Base-by-base conservation (phyloP, 2,329 filamentous ascomycete genomes). In the Aspergillus novofumigatus region DNA sequence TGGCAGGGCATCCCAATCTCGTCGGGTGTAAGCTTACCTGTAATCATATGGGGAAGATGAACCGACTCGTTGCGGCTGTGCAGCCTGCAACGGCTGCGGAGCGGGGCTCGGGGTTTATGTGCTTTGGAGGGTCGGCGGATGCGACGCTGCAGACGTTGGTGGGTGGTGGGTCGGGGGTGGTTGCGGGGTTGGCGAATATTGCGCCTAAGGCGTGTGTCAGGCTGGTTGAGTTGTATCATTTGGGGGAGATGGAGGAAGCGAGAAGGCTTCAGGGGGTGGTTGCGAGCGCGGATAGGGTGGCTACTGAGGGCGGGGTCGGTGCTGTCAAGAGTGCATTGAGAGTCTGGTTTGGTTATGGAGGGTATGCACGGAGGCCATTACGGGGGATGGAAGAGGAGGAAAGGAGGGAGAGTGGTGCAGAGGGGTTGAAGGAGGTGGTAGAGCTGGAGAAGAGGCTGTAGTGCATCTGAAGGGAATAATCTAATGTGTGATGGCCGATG, bases 61-160 rank as follows among this genome's bases (percentile, higher is more conserved):
- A 83, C 1, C 77, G 86, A 3, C 76, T 89, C 1, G 72, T 77
- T 3, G 76, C 78, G 2, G 69, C 72, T 41, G 44, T 89, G 87
- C 2, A 83, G 83, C 71, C 87, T 87, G 2, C 81, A 87, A 62
- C 79, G 68, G 89, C 89, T 73, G 77, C 89, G 56, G 89, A 87
- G 1, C 88, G 85, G 67, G 87, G 86, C 54, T 89, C 89, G 70
- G 82, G 76, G 14, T 91, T 91, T 77, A 80, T 89, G 69, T 87
- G 87, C 58, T 83, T 88, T 65, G 88, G 87, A 45, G 89, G 89
- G 55, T 88, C 85, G 51, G 87, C 87, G 53, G 88, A 92, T 75
- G 91, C 91, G 72, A 87, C 85, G 11, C 74, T 91, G 11, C 88
- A 90, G 71, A 86, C 86, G 0, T 73, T 90, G 42, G 80, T 88